Base-by-base conservation (phyloP, 1,284 basidiomycete genomes). In the Thecaphora thlaspeos region DNA sequence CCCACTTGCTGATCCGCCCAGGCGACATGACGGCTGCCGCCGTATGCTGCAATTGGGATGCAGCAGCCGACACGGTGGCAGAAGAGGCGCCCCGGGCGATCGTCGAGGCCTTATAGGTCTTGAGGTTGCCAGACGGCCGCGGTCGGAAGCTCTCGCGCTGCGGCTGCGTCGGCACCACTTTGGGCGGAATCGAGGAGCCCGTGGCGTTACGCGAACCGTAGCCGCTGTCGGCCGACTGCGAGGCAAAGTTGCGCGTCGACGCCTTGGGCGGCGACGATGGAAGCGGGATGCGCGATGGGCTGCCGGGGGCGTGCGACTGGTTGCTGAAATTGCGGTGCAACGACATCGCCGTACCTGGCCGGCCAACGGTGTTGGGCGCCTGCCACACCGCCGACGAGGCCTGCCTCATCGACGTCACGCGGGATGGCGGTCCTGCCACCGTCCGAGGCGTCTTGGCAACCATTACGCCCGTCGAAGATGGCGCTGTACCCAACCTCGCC, bases 1-100 rank as follows among this genome's bases (percentile, higher is more conserved):
- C 62, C 62, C 62, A 65, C 49, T 65, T 65, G 42, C 62, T 65
- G 10, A 57, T 57, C 36, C 62, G 41, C 18, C 62, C 62, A 7
- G 62, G 62, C 8, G 61, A 64, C 23, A 57, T 53, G 15, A 8
- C 37, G 5, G 39, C 48, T 0, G 28, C 26, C 5, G 26, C 26
- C 26, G 26, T 28, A 28, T 28, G 26, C 26, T n/a, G n/a, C n/a
- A n/a, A n/a, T n/a, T n/a, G n/a, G n/a, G n/a, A n/a, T n/a, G n/a
- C n/a, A n/a, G n/a, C n/a, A n/a, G n/a, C n/a, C n/a, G n/a, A n/a
- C n/a, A n/a, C n/a, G n/a, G n/a, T n/a, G n/a, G n/a, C n/a, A n/a
- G n/a, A n/a, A n/a, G n/a, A n/a, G n/a, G 28, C 28, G 14, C 14
- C 28, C 8, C 28, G 8, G 28, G 14, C 28, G 8, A 14, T 7